These are phyloP conservation scores for Neurospora sp. DNA, from an alignment of 495 filamentous ascomycete genomes.

Conservation along the genomic window DNA sequence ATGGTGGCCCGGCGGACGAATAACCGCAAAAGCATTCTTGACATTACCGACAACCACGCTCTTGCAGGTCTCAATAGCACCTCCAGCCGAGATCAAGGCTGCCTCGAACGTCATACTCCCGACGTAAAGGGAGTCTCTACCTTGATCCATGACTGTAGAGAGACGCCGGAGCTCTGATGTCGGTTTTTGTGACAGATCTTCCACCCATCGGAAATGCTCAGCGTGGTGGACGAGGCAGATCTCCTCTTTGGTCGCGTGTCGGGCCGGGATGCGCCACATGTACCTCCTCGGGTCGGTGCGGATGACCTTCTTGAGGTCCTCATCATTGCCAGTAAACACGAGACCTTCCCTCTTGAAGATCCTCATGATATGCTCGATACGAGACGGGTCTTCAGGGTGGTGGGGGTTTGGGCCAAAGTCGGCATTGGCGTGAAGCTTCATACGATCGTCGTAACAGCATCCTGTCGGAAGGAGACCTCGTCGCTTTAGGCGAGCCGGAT, in stretches of 20 bases:
- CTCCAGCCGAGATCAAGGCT: slow-evolving; percentile 76
- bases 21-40: slow-evolving; percentile 90
- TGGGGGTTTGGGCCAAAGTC: slow-evolving; percentile 55
- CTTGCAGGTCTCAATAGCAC: slow-evolving; percentile 88
- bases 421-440: slow-evolving; percentile 84
- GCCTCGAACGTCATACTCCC: slow-evolving; percentile 72
- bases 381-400: slow-evolving; percentile 87
- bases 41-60: slow-evolving; percentile 68
- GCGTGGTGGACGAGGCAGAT: slow-evolving; percentile 65
- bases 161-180: slow-evolving; percentile 54
- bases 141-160: slow-evolving; percentile 46
- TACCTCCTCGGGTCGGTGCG: slow-evolving; percentile 42
- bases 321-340: slow-evolving; percentile 43
- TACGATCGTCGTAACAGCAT: slow-evolving; percentile 81
- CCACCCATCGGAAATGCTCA: slow-evolving; percentile 68
- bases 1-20: slow-evolving; percentile 91
- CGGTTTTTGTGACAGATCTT: slow-evolving; percentile 39
- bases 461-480: slow-evolving; percentile 51
- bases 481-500: slow-evolving; percentile 13
- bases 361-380: slow-evolving; percentile 83
- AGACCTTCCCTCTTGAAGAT: slow-evolving; percentile 71
- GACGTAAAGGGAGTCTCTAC: slow-evolving; percentile 81
- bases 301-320: slow-evolving; percentile 34
- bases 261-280: slow-evolving; percentile 65
- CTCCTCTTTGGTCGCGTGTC: slow-evolving; percentile 65